Evolutionary conservation across 2,329 filamentous ascomycete species (phyloP).

Genomic region (Scedosporium apiospermum): DNA sequence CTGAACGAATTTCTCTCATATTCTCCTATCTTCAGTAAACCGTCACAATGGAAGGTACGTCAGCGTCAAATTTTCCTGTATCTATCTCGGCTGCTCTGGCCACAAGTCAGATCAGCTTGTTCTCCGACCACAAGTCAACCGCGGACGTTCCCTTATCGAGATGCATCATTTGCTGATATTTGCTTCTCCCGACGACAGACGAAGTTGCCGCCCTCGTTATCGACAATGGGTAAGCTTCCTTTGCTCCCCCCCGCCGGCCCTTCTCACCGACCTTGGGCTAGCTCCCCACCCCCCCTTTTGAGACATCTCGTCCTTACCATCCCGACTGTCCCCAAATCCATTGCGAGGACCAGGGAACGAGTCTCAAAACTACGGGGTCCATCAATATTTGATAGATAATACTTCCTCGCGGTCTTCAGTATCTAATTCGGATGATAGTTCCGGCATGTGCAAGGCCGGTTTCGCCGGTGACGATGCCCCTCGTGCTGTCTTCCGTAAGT

Average conservation of each 20-base stretch:
- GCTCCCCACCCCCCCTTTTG: slow-evolving; percentile 8
- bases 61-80: slow-evolving; percentile 8
- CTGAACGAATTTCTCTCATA: slow-evolving; percentile 8
- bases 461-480: slow-evolving; percentile 99
- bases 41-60: slow-evolving; percentile 58
- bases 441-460: slow-evolving; percentile 99
- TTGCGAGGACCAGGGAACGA: neutral
- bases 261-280: slow-evolving; percentile 25
- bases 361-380: neutral
- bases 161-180: slow-evolving; percentile 28
- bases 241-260: slow-evolving; percentile 20
- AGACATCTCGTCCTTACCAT: slow-evolving; percentile 5
- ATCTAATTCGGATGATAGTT: slow-evolving; percentile 47
- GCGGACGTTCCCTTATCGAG: neutral
- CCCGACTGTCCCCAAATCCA: neutral
- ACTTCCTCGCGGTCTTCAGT: neutral
- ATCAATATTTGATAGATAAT: neutral
- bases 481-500: slow-evolving; percentile 99
- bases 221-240: slow-evolving; percentile 96
- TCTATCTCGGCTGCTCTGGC: neutral
- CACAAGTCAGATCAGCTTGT: neutral
- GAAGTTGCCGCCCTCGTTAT: slow-evolving; percentile 99
- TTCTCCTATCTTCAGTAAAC: slow-evolving; percentile 12
- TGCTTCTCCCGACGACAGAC: slow-evolving; percentile 52
- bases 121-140: neutral